Conservation (phyloP, 345 rosid genomes). For the Populus nigra region DNA sequence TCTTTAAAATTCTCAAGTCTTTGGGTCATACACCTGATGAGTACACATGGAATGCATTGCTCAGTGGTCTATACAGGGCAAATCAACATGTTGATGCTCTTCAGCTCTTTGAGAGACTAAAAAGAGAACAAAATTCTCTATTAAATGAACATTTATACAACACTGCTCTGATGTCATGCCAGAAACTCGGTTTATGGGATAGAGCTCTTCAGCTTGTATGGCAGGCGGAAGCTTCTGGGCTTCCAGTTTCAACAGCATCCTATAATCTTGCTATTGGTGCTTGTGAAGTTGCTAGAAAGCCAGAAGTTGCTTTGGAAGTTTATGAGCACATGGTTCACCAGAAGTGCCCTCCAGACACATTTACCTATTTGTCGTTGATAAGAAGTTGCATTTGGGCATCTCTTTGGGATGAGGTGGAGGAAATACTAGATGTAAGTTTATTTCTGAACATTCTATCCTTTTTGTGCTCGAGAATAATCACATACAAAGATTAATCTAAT, state of each 20-base stretch:
- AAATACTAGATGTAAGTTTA: slow-evolving; percentile 51
- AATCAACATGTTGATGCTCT: slow-evolving; percentile 55
- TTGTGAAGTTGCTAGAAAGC: slow-evolving; percentile 69
- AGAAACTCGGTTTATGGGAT: slow-evolving; percentile 73
- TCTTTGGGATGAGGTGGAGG: slow-evolving; percentile 63
- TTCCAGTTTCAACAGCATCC: slow-evolving; percentile 45
- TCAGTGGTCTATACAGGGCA: slow-evolving; percentile 57
- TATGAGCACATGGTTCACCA: slow-evolving; percentile 64
- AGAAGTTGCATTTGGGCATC: slow-evolving; percentile 83
- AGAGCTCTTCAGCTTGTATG: slow-evolving; percentile 72
- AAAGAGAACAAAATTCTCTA: slow-evolving; percentile 31
- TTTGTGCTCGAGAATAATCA: neutral
- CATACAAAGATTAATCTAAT: neutral
- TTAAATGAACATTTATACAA: slow-evolving; percentile 52
- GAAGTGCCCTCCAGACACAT: slow-evolving; percentile 53
- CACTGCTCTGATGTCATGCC: slow-evolving; percentile 68
- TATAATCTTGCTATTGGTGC: slow-evolving; percentile 65
- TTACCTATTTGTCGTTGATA: slow-evolving; percentile 60
- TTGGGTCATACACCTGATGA: slow-evolving; percentile 62
- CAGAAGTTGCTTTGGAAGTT: slow-evolving; percentile 66
- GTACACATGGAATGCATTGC: slow-evolving; percentile 77
- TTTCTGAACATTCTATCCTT: neutral
- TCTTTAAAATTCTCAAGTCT: slow-evolving; percentile 40
- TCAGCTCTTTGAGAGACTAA: slow-evolving; percentile 57
- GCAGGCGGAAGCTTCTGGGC: slow-evolving; percentile 63